A percentile compares a stretch with the other conserved stretches of the same genome.
Conservation (phyloP, 1,284 basidiomycete genomes). For the Ganoderma multipileum region DNA sequence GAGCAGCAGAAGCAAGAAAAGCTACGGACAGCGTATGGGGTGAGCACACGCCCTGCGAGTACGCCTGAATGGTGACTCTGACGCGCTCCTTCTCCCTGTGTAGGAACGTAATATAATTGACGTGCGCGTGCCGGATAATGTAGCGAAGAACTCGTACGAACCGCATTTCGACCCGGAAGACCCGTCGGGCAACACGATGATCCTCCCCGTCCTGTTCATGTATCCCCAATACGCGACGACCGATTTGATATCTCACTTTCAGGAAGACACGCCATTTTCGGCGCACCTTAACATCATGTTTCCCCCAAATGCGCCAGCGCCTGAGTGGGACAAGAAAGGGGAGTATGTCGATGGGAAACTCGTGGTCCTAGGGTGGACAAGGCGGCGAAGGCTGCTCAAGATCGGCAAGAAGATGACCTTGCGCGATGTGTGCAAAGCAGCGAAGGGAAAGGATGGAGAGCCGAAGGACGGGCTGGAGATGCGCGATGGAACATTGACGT, state of each 20-base stretch:
- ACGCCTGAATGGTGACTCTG: neutral
- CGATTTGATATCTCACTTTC: conserved; percentile 88
- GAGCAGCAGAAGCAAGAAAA: conserved; percentile 54
- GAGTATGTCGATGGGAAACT: conserved; percentile 78
- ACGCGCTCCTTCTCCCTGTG: conserved; percentile 13
- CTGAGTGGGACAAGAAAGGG: conserved; percentile 80
- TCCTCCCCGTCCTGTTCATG: conserved; percentile 91
- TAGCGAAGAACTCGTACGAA: conserved; percentile 58
- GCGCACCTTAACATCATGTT: conserved; percentile 87
- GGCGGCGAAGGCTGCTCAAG: conserved; percentile 80
- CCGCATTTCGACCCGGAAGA: conserved; percentile 72
- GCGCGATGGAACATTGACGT: conserved; percentile 86
- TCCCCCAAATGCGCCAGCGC: conserved; percentile 65
- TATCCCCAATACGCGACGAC: conserved; percentile 92
- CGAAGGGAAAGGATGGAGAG: conserved; percentile 64
- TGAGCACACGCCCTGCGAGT: conserved; percentile 41
- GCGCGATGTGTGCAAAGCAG: conserved; percentile 74
- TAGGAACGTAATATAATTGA: conserved; percentile 73
- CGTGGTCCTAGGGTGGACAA: conserved; percentile 86
- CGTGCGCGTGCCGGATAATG: conserved; percentile 64
- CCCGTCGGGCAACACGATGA: conserved; percentile 61
- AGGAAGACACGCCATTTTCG: conserved; percentile 85
- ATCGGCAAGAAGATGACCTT: conserved; percentile 90
- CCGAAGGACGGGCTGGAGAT: conserved; percentile 84
- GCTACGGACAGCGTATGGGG: conserved; percentile 66